Conservation (phyloP, 2,329 filamentous ascomycete genomes). For the Gyromitra esculenta region DNA sequence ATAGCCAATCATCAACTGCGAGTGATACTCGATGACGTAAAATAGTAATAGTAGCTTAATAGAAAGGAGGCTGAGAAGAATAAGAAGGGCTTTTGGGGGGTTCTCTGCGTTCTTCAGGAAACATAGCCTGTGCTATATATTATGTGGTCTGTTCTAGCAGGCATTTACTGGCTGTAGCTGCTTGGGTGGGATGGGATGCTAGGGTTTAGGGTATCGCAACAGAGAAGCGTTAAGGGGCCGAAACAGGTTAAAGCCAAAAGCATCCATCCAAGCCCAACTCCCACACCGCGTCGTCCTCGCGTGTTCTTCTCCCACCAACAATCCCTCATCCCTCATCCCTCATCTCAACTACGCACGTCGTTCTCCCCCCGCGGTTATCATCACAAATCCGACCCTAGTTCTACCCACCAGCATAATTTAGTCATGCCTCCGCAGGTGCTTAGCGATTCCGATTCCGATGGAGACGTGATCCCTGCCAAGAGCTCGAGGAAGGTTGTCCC, state of each 20-base stretch:
- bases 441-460: conserved; percentile 51
- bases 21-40: neutral
- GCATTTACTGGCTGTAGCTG: too few relatives aligned
- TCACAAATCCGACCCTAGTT: conserved; percentile 7
- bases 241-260: conserved; percentile 34
- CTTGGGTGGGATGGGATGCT: neutral
- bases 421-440: conserved; percentile 47
- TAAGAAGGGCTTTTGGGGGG: too few relatives aligned
- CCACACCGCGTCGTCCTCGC: conserved; percentile 47
- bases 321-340: conserved; percentile 26
- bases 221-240: conserved; percentile 1
- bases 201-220: conserved; percentile 8
- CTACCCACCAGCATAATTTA: conserved; percentile 6
- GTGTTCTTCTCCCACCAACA: conserved; percentile 45
- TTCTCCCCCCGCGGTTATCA: conserved; percentile 3
- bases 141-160: too few relatives aligned
- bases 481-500: conserved; percentile 39
- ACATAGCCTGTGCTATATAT: too few relatives aligned
- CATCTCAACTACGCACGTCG: conserved; percentile 9
- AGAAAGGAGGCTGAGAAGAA: too few relatives aligned
- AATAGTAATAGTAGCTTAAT: too few relatives aligned
- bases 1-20: neutral
- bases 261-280: conserved; percentile 25
- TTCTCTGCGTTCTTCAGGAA: too few relatives aligned
- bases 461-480: conserved; percentile 49